A percentile compares a stretch with the other conserved stretches of the same genome.
Evolutionary conservation across 257 asterid genomes (phyloP).

Genomic region (Scutellaria barbata): DNA sequence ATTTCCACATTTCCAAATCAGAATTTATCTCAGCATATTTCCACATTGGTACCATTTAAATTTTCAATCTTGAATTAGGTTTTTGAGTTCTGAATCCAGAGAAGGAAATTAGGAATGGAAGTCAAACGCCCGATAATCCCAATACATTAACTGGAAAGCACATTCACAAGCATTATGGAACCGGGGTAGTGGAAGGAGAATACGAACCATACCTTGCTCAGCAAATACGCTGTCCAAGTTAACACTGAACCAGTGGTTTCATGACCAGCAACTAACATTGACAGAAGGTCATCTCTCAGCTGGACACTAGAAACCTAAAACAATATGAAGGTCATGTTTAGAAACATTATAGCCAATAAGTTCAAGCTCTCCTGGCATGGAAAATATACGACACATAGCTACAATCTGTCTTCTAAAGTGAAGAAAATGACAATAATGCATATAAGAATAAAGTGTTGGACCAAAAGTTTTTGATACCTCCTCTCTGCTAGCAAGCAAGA

Average conservation of each 20-base stretch:
- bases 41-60: not conserved
- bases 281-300: constrained; percentile 90
- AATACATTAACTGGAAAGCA: not conserved
- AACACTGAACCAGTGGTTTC: constrained; percentile 98
- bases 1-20: not conserved
- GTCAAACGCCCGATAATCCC: constrained; percentile 1
- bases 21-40: not conserved
- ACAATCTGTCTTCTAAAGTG: too few relatives aligned
- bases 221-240: constrained; percentile 87
- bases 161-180: too few relatives aligned
- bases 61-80: not conserved
- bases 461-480: constrained; percentile 57
- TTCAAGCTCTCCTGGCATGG: too few relatives aligned
- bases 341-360: too few relatives aligned
- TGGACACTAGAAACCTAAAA: constrained; percentile 85
- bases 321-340: constrained; percentile 3
- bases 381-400: too few relatives aligned
- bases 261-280: constrained; percentile 99
- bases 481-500: constrained; percentile 98
- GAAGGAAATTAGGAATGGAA: not conserved
- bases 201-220: constrained; percentile 75
- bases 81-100: not conserved
- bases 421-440: not conserved
- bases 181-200: constrained; percentile 25
- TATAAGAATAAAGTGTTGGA: not conserved